phyloP scores from a whole-genome alignment of 2,329 filamentous ascomycete genomes.

The Penicillium griseofulvum region DNA sequence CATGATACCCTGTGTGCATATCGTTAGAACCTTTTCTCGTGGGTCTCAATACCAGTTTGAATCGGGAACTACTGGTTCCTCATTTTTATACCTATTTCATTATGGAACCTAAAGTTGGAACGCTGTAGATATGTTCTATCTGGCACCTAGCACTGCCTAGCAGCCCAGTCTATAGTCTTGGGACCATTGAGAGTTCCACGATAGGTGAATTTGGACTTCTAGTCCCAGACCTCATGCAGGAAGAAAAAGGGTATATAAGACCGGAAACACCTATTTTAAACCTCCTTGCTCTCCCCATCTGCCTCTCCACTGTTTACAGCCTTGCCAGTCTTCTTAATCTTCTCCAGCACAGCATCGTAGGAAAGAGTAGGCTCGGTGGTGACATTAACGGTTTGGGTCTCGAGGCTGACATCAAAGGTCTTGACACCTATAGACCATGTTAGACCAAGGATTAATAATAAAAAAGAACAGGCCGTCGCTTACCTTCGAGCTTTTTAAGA shows the following conservation, averaged over 20 bases:
- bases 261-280: slow-evolving; percentile 26
- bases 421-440: slow-evolving; percentile 65
- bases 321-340: slow-evolving; percentile 95
- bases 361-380: slow-evolving; percentile 65
- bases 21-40: slow-evolving; percentile 13
- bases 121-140: slow-evolving; percentile 1
- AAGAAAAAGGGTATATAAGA: background rate
- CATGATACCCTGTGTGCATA: slow-evolving; percentile 27
- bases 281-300: slow-evolving; percentile 40
- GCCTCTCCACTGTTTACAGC: slow-evolving; percentile 67
- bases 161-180: background rate
- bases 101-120: background rate
- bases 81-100: background rate
- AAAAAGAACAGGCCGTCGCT: slow-evolving; percentile 26
- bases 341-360: slow-evolving; percentile 78
- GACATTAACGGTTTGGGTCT: slow-evolving; percentile 78
- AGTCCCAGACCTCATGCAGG: background rate
- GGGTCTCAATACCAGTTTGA: slow-evolving; percentile 2
- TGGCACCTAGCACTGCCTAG: background rate
- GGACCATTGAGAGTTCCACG: background rate
- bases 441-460: background rate
- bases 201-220: background rate
- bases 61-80: background rate
- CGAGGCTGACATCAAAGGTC: slow-evolving; percentile 81
- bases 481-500: slow-evolving; percentile 87